Conservation (phyloP, 2,329 filamentous ascomycete genomes). For the Penicillium sp. region DNA sequence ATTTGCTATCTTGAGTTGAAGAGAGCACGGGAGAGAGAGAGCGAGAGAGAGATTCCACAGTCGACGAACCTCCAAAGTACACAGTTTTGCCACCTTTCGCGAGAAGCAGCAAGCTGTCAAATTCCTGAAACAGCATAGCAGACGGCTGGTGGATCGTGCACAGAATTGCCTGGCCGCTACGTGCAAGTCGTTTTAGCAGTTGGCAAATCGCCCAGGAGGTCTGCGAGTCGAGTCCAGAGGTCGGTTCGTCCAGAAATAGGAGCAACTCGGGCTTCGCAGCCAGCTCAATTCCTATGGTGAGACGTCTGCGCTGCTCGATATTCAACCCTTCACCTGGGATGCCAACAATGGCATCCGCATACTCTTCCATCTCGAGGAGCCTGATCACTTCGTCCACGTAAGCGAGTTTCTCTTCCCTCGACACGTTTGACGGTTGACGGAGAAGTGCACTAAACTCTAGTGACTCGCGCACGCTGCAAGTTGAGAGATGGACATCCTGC, state of each 20-base stretch:
- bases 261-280: conserved; percentile 82
- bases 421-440: conserved; percentile 69
- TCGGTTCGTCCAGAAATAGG: conserved; percentile 88
- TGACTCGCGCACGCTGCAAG: conserved; percentile 78
- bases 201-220: conserved; percentile 86
- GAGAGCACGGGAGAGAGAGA: not conserved
- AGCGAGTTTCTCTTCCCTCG: conserved; percentile 69
- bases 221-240: conserved; percentile 84
- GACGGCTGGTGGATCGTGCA: conserved; percentile 94
- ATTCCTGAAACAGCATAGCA: conserved; percentile 85
- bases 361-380: conserved; percentile 80
- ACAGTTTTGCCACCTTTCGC: conserved; percentile 49
- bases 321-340: conserved; percentile 72
- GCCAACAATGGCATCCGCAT: conserved; percentile 83
- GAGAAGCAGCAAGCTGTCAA: conserved; percentile 61
- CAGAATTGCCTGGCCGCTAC: conserved; percentile 80
- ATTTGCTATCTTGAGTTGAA: not conserved
- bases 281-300: conserved; percentile 91
- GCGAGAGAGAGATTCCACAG: not conserved
- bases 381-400: conserved; percentile 87
- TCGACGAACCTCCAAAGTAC: not conserved
- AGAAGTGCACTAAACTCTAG: conserved; percentile 78
- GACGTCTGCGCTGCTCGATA: conserved; percentile 64
- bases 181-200: conserved; percentile 79
- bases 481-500: conserved; percentile 78